Evolutionary conservation across 208 protist species (phyloP), one percentile per base, ranked within the genome.

Genomic region (Leishmania gerbilli): DNA sequence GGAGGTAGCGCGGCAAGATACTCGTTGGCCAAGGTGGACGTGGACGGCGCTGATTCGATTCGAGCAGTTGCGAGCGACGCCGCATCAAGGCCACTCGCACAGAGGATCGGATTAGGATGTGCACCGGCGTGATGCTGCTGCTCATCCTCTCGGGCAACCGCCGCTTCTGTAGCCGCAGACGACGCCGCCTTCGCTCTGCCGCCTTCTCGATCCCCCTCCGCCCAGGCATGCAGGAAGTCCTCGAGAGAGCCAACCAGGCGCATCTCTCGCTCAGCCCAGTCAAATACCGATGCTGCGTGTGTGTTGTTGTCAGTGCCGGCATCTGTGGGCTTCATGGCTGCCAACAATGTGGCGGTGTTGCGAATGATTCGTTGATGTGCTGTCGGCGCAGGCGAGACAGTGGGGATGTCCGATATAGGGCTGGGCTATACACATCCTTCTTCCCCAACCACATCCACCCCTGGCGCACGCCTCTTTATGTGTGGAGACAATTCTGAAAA

Each of bases 171-270:
- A 34, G 68, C 45, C 27, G 42, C 9, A 31, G 68, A 51, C 53
- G 68, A 24, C 72, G 6, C n/a, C 51, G 27, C 40, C 15, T 55
- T 27, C 27, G 27, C 8, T 42, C 31, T 53, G 24, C 31, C 64
- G 2, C 24, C 27, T 42, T 37, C 9, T 51, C 60, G 15, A 11
- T 77, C 80, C 79, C 80, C 60, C 17, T 37, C 13, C 45, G 75
- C 72, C 84, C 84, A 87, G 60, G 34, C 8, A 27, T 55, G 75
- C 64, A 87, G 27, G 58, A 84, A 87, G 31, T 19, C 7, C 27
- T 74, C 31, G 31, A 87, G 78, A 2, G 75, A 79, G 19, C 17
- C 79, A 11, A 76, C 79, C 67, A 81, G 60, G 34, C 9, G 51
- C 42, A 56, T 21, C 24, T 80, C 71, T 64, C n/a, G 62, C 37